Evolutionary conservation across 768 basidiomycete genomes (phyloP).

Genomic region (Mycena capillaripes): DNA sequence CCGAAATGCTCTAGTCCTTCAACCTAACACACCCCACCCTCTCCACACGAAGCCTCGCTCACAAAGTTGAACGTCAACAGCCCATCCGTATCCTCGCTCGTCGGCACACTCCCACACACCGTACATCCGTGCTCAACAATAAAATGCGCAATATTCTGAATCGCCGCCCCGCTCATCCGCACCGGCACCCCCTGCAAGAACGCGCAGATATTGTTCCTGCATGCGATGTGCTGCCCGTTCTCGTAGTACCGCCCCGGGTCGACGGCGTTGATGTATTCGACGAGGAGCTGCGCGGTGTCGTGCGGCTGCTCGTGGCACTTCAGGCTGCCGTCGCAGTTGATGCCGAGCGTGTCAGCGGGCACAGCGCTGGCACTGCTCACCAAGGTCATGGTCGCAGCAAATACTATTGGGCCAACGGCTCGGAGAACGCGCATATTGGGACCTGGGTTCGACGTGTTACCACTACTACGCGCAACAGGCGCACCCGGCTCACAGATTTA

Average conservation of each 20-base stretch:
- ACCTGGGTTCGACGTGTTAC: background rate
- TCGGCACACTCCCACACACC: conserved; percentile 27
- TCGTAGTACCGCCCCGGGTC: background rate
- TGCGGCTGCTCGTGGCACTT: conserved; percentile 21
- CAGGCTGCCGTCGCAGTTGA: conserved; percentile 27
- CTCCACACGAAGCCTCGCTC: conserved; percentile 2
- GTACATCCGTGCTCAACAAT: conserved; percentile 18
- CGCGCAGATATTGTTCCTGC: conserved; percentile 19
- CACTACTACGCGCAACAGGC: too few species aligned
- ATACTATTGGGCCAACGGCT: background rate
- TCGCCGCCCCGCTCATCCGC: conserved; percentile 1
- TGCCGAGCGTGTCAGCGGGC: background rate
- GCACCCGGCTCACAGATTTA: background rate
- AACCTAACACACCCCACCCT: conserved; percentile 1
- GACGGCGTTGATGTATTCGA: conserved; percentile 11
- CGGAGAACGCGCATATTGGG: background rate
- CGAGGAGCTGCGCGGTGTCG: conserved; percentile 10
- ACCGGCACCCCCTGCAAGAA: conserved; percentile 11
- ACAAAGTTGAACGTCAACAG: conserved; percentile 27
- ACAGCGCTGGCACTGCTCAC: background rate
- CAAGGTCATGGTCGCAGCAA: background rate
- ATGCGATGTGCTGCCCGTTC: conserved; percentile 24
- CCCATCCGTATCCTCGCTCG: conserved; percentile 15
- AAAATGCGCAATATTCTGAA: background rate
- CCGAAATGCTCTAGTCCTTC: too few species aligned